Evolutionary conservation across 2,329 filamentous ascomycete genomes (phyloP).

Genomic region (Ophidiomyces ophidiicola): DNA sequence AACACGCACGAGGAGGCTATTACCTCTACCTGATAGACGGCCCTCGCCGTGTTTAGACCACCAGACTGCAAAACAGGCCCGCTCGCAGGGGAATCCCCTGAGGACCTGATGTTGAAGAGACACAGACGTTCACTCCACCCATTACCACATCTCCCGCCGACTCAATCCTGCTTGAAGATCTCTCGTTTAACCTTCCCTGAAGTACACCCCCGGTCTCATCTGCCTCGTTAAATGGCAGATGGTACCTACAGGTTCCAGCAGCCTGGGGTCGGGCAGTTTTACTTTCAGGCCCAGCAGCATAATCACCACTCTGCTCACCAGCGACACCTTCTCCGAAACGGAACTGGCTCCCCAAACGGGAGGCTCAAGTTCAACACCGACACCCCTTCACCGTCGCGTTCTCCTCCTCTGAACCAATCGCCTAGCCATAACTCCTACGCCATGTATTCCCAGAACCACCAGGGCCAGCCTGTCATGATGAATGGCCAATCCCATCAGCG

Average conservation of each 20-base stretch:
- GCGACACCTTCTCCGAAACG: constrained; percentile 35
- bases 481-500: constrained; percentile 38
- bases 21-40: too few relatives aligned
- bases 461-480: constrained; percentile 40
- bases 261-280: constrained; percentile 42
- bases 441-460: constrained; percentile 39
- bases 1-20: too few relatives aligned
- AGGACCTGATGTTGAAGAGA: constrained; percentile 39
- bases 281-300: constrained; percentile 30
- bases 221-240: constrained; percentile 44
- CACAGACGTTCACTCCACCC: constrained; percentile 35
- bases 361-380: constrained; percentile 36
- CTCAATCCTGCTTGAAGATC: constrained; percentile 20
- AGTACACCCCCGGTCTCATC: constrained; percentile 32
- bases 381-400: constrained; percentile 38
- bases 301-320: constrained; percentile 33
- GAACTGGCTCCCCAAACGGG: constrained; percentile 36
- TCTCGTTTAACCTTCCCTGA: constrained; percentile 15
- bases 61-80: too few relatives aligned
- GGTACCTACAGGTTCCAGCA: constrained; percentile 44
- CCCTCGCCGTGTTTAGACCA: too few relatives aligned
- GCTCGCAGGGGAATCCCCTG: constrained; percentile 20
- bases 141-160: constrained; percentile 26
- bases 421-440: constrained; percentile 33
- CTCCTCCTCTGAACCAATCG: constrained; percentile 33